Conservation (phyloP, 495 filamentous ascomycete genomes). For the Penicillium alfredii region DNA sequence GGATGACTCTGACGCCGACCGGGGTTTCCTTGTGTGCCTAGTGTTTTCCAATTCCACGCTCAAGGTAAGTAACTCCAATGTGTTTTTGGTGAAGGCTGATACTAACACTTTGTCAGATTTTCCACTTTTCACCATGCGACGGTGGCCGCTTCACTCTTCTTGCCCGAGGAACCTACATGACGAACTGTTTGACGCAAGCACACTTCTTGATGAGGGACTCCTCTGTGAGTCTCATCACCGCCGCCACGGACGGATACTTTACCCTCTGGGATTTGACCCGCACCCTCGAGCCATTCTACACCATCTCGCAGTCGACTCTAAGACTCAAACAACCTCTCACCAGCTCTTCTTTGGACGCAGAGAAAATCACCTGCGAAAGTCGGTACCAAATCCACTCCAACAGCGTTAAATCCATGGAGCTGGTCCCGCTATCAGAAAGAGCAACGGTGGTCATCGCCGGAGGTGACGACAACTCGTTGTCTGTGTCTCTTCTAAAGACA, state of each 20-base stretch:
- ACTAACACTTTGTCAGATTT: slow-evolving; percentile 36
- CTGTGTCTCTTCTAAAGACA: slow-evolving; percentile 44
- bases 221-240: slow-evolving; percentile 44
- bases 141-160: slow-evolving; percentile 48
- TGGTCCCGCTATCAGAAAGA: slow-evolving; percentile 24
- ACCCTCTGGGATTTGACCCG: slow-evolving; percentile 47
- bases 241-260: slow-evolving; percentile 58
- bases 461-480: slow-evolving; percentile 78
- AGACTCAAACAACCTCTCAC: slow-evolving; percentile 16
- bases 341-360: slow-evolving; percentile 9
- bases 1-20: slow-evolving; percentile 11
- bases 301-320: slow-evolving; percentile 17
- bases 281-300: slow-evolving; percentile 28
- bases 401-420: slow-evolving; percentile 56
- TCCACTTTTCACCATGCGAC: slow-evolving; percentile 47
- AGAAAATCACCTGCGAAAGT: slow-evolving; percentile 27
- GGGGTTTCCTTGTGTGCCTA: slow-evolving; percentile 52
- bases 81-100: neutral
- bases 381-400: slow-evolving; percentile 62
- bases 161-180: slow-evolving; percentile 58
- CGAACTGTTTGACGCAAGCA: slow-evolving; percentile 72
- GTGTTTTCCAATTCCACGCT: slow-evolving; percentile 75
- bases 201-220: slow-evolving; percentile 40
- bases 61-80: slow-evolving; percentile 35
- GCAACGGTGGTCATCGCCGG: slow-evolving; percentile 59